Evolutionary conservation across 768 basidiomycete species (phyloP), one percentile per base, ranked within the genome.

Genomic region (Xerocomellus intermedius): DNA sequence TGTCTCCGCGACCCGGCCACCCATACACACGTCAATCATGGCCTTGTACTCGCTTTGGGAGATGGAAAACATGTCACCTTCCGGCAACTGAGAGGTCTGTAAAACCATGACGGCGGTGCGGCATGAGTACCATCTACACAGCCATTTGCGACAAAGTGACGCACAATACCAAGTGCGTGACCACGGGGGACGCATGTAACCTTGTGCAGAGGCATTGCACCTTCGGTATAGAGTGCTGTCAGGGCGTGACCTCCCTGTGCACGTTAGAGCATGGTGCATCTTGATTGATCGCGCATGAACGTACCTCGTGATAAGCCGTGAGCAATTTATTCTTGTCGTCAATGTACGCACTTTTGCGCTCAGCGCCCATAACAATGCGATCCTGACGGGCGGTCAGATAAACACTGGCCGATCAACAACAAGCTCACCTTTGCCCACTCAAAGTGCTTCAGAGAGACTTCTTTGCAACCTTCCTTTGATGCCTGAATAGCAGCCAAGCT

Each of bases 161-260:
- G 60, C 75, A 93, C 91, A 61, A 89, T 75, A 53, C 95, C 94
- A 42, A 98, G 80, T 21, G 94, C 89, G 67, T 96, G 90, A 26
- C 97, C 97, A 63, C 97, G 89, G 38, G 96, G 96, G 50, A 99
- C 83, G 69, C 96, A 97, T 24, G 96, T 98, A 33, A 98, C 96
- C 76, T 97, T 97, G 73, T 98, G 95, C 58, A 99, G 74, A 39
- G 97, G 97, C 83, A 94, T 94, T 41, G 95, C 94, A 47, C 95
- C 96, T 58, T 91, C 83, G 1, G 97, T 98, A 69, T 94, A 94
- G 45, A 98, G 76, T 7, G 96, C 94, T 24, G 94, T 86, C n/a
- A 98, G 79, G 28, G 95, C 93, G 70, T 98, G 94, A 35, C 93
- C 94, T 56, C 91, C 91, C 87, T 91, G 56, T 43, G 21, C 64